A percentile compares a stretch with the other conserved stretches of the same genome.
These are phyloP conservation scores for Phytophthora cactorum DNA, from an alignment of 352 stramenopile species.

Conservation along the genomic window DNA sequence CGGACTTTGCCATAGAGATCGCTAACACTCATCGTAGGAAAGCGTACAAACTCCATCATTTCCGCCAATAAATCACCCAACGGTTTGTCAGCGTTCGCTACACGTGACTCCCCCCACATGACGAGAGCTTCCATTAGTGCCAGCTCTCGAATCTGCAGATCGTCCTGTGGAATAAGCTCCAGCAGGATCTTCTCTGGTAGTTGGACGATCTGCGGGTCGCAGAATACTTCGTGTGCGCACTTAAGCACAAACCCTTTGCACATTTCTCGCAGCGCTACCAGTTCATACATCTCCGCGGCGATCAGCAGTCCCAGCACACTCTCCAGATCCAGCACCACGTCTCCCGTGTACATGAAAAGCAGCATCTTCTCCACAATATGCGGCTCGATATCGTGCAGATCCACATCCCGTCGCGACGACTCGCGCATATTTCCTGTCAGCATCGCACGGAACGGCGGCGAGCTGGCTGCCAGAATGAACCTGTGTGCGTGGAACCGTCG, in stretches of 20 bases:
- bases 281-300: conserved; percentile 85
- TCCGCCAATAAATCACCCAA: conserved; percentile 69
- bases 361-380: conserved; percentile 83
- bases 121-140: conserved; percentile 81
- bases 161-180: conserved; percentile 81
- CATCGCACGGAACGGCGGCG: conserved; percentile 84
- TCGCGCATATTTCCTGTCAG: conserved; percentile 84
- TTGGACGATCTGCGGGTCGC: conserved; percentile 72
- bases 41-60: conserved; percentile 86
- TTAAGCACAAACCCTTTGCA: conserved; percentile 86
- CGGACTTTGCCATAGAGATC: conserved; percentile 88
- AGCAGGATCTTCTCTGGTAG: conserved; percentile 85
- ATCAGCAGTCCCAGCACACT: conserved; percentile 81
- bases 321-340: conserved; percentile 76
- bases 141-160: conserved; percentile 87
- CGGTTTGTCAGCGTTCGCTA: conserved; percentile 47
- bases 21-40: conserved; percentile 88
- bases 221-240: conserved; percentile 85
- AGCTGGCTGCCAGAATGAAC: conserved; percentile 87
- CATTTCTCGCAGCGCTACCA: conserved; percentile 77
- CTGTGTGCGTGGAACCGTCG: conserved; percentile 70
- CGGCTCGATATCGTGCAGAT: conserved; percentile 69
- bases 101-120: conserved; percentile 79
- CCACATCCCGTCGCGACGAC: conserved; percentile 69
- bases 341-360: conserved; percentile 86